These are phyloP conservation scores for Leucocoprinus birnbaumii DNA, from an alignment of 768 basidiomycete species.

Conservation along the genomic window DNA sequence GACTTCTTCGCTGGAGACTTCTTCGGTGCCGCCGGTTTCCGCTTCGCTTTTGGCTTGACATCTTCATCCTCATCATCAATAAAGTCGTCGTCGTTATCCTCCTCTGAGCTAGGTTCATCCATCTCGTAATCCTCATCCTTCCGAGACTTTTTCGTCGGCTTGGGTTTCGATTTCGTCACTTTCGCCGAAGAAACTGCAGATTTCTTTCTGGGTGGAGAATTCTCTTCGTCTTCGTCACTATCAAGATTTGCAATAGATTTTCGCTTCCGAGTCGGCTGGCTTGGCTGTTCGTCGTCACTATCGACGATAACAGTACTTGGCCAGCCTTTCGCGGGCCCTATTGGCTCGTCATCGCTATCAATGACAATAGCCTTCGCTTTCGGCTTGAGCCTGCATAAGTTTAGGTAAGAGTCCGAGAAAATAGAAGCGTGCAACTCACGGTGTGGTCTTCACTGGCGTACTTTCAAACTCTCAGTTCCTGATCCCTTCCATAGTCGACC, in stretches of 20 bases:
- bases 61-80: slow-evolving; percentile 19
- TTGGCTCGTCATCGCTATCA: slow-evolving; percentile 29
- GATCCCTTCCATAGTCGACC: neutral
- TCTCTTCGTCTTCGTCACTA: slow-evolving; percentile 25
- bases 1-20: slow-evolving; percentile 9
- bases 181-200: slow-evolving; percentile 21
- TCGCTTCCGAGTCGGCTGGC: neutral
- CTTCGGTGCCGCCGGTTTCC: slow-evolving; percentile 4
- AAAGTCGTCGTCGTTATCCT: slow-evolving; percentile 18
- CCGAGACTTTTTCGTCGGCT: slow-evolving; percentile 18
- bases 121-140: slow-evolving; percentile 27
- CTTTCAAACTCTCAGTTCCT: neutral
- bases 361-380: slow-evolving; percentile 16
- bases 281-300: slow-evolving; percentile 33
- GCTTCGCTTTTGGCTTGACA: slow-evolving; percentile 18
- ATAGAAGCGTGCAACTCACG: neutral
- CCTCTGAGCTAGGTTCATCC: slow-evolving; percentile 13
- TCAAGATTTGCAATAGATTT: neutral
- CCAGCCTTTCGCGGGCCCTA: slow-evolving; percentile 12
- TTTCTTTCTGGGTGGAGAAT: slow-evolving; percentile 41
- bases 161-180: slow-evolving; percentile 18
- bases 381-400: slow-evolving; percentile 7
- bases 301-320: slow-evolving; percentile 21
- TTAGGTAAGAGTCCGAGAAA: neutral
- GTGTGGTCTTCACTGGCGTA: neutral